Percentiles rank a stretch among this genome's conserved stretches.
These are phyloP conservation scores for Sclerotinia glacialis DNA, from an alignment of 2,329 filamentous ascomycete species.

Conservation along the genomic window DNA sequence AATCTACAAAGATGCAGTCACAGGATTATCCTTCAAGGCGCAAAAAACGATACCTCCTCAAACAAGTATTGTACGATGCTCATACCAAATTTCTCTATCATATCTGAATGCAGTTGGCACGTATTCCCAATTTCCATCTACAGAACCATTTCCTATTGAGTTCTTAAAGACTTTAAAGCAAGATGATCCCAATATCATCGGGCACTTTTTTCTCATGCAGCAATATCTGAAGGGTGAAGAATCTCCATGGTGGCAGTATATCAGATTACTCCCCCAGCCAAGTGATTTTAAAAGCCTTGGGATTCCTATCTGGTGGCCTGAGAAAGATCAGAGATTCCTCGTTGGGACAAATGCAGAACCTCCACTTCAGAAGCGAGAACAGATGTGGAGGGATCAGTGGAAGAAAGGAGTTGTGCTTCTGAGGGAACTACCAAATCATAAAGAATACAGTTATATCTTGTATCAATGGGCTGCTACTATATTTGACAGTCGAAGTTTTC, in stretches of 20 bases:
- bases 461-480: constrained; percentile 65
- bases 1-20: constrained; percentile 50
- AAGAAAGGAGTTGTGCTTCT: constrained; percentile 29
- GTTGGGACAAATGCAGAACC: constrained; percentile 36
- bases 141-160: constrained; percentile 45
- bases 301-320: constrained; percentile 62
- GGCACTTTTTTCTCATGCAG: constrained; percentile 66
- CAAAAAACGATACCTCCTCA: constrained; percentile 25
- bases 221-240: constrained; percentile 57
- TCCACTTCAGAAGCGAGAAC: constrained; percentile 30
- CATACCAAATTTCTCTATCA: constrained; percentile 54
- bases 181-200: constrained; percentile 52
- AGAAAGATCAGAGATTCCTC: constrained; percentile 57
- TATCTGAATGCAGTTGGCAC: constrained; percentile 54
- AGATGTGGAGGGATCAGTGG: constrained; percentile 35
- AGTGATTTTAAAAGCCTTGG: constrained; percentile 49
- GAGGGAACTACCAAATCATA: constrained; percentile 20
- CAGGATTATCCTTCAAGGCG: constrained; percentile 52
- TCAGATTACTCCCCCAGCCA: constrained; percentile 62
- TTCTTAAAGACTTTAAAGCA: constrained; percentile 51
- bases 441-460: constrained; percentile 42
- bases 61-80: constrained; percentile 50
- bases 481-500: constrained; percentile 64
- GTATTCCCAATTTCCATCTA: constrained; percentile 35
- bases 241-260: constrained; percentile 69